Conservation (phyloP, 441 rosid genomes). For the Adansonia grandidieri region DNA sequence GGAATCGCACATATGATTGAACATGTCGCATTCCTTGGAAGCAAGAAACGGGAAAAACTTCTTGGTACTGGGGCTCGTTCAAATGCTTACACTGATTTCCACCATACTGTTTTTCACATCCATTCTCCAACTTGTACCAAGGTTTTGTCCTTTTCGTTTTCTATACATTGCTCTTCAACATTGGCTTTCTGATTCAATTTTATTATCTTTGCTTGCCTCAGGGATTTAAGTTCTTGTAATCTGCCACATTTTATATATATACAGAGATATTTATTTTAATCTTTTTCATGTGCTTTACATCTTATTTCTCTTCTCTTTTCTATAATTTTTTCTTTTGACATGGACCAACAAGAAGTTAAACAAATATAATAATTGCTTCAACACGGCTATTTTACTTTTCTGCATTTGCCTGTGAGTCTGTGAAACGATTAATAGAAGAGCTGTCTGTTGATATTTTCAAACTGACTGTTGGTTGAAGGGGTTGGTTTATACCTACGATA, state of each 20-base stretch:
- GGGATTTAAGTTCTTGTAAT: constrained; percentile 20
- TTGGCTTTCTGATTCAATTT: constrained; percentile 3
- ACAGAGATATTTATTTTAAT: neutral
- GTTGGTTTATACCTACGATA: neutral
- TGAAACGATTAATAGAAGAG: constrained; percentile 16
- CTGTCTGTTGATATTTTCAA: neutral
- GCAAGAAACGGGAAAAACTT: constrained; percentile 98
- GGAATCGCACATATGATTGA: constrained; percentile 99
- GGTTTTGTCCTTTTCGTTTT: constrained; percentile 48
- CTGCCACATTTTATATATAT: constrained; percentile 10
- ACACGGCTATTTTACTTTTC: constrained; percentile 18
- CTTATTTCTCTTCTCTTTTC: constrained; percentile 8
- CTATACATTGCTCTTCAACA: constrained; percentile 25
- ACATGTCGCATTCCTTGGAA: constrained; percentile 98
- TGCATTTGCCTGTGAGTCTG: constrained; percentile 26
- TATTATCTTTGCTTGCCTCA: constrained; percentile 22
- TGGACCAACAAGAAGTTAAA: neutral
- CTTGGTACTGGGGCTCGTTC: constrained; percentile 98
- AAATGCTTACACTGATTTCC: constrained; percentile 99
- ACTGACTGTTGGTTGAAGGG: constrained; percentile 13
- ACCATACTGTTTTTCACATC: constrained; percentile 98
- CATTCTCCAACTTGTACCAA: constrained; percentile 91
- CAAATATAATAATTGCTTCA: constrained; percentile 15
- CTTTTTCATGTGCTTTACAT: constrained; percentile 17
- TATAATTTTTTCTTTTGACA: neutral